phyloP scores from a whole-genome alignment of 108 stramenopile species.

The Cyclotella atomus region DNA sequence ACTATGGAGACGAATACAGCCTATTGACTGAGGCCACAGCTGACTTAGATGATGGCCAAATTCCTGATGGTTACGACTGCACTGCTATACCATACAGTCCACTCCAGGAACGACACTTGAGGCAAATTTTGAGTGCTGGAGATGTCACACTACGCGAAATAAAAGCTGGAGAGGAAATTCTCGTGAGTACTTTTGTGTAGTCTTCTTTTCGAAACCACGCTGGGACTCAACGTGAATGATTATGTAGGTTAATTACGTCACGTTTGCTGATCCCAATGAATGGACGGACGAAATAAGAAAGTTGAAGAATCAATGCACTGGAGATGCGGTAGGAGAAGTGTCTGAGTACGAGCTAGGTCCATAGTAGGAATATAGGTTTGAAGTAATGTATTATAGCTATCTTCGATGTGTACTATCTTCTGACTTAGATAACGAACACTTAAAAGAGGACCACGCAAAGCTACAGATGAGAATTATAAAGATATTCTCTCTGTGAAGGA shows the following conservation, averaged over 20 bases:
- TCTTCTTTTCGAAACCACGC: no score
- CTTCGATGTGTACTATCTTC: no score
- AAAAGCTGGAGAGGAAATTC: constrained; percentile 25
- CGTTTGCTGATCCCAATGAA: constrained; percentile 2
- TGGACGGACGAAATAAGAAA: constrained; percentile 14
- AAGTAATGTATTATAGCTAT: no score
- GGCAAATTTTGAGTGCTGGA: constrained; percentile 5
- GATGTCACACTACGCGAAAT: constrained; percentile 5
- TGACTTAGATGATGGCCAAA: not conserved
- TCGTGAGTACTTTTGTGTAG: constrained; percentile 12
- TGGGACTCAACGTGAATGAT: no score
- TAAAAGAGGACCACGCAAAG: no score
- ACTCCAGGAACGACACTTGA: constrained; percentile 27
- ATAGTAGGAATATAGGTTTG: not conserved
- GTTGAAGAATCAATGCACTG: constrained; percentile 19
- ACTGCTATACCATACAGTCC: constrained; percentile 21
- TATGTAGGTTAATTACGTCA: constrained; percentile 9
- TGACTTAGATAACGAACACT: no score
- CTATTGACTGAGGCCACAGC: constrained; percentile 4
- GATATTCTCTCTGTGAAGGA: constrained; percentile 70
- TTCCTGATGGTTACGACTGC: constrained; percentile 6
- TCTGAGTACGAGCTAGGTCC: constrained; percentile 11
- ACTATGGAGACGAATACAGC: constrained; percentile 21
- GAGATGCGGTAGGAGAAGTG: constrained; percentile 14
- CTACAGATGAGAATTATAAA: not conserved